Base-by-base conservation (phyloP, 108 stramenopile genomes). In the Schizochytrium sp. region DNA sequence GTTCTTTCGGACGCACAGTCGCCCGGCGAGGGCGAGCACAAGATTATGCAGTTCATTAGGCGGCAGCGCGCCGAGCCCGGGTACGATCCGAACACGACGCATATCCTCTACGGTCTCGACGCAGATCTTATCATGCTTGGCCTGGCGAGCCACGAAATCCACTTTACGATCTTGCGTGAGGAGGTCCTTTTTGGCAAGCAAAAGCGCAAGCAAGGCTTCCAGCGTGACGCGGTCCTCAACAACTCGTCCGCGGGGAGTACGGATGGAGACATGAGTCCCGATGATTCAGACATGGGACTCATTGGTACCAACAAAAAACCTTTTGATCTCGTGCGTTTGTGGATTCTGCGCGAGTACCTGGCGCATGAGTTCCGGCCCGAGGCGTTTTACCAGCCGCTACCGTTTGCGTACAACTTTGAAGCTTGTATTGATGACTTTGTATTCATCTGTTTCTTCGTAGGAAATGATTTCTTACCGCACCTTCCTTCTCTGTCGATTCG, bases 121-220 rank as follows among this genome's bases (percentile, higher is more conserved):
- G 99, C 99, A 0, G 99, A 99, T 93, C 94, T 99, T 8, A 99
- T 99, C 95, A 99, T 99, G 99, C 92, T 99, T 59, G 98, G 96
- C 5, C 93, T 99, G 71, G 99, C 98, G 21, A 98, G 98, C 6
- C 99, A 99, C 90, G 99, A 99, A 92, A 95, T 95, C 5, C 96
- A 97, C 90, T 99, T 99, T 93, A 97, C 96, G 58, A 98, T 99
- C 87, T 92, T 98, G 34, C 89, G 99, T 44, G 98, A 99, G 91
- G 94, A 98, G 91, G 98, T 98, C 5, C 21, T 91, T 16, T 44
- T 43, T 88, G 91, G 92, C 14, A 89, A 89, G 8, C 58, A 34
- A 5, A 57, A 58, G 55, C 55, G 58, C 5, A 87, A 55, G 6
- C 48, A 87, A 5, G 90, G 47, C 14, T 89, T 89, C 0, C 45